Evolutionary conservation across 2,329 filamentous ascomycete genomes (phyloP).

Genomic region (Magnaporthiopsis rhizophila): DNA sequence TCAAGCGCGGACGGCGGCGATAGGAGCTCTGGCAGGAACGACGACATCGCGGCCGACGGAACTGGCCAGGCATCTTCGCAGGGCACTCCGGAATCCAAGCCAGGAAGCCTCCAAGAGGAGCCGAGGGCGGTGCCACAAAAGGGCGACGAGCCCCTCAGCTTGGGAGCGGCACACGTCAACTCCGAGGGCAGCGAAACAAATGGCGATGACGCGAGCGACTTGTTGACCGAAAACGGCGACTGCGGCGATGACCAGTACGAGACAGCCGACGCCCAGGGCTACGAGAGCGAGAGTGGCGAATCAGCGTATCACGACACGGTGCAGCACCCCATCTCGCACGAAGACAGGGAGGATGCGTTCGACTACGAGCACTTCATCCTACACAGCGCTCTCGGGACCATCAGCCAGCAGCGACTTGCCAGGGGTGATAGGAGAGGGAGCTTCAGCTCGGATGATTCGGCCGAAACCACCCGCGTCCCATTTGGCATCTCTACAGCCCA

Average conservation of each 20-base stretch:
- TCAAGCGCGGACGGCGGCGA: conserved; percentile 21
- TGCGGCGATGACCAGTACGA: conserved; percentile 25
- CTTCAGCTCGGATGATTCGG: conserved; percentile 50
- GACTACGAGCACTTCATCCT: conserved; percentile 96
- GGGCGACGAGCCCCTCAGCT: neutral
- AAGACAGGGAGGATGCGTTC: conserved; percentile 90
- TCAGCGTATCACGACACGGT: conserved; percentile 55
- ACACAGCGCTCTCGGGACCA: conserved; percentile 80
- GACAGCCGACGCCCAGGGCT: conserved; percentile 26
- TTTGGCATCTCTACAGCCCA: neutral
- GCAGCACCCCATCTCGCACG: conserved; percentile 63
- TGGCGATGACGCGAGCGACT: conserved; percentile 29
- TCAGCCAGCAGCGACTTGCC: conserved; percentile 45
- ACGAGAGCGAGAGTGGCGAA: conserved; percentile 55
- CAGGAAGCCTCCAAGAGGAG: neutral
- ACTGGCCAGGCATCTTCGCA: neutral
- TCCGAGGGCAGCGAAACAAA: conserved; percentile 21
- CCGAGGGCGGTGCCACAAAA: neutral
- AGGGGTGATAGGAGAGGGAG: conserved; percentile 42
- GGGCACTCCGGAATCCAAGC: neutral
- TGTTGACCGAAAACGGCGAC: conserved; percentile 31
- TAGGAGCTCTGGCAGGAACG: conserved; percentile 14
- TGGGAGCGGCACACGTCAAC: neutral
- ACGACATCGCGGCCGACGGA: neutral
- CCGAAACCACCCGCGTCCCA: conserved; percentile 52